Percentiles rank a stretch among this genome's conserved stretches.
Conservation (phyloP, 495 filamentous ascomycete genomes). For the Penicillium silybi region DNA sequence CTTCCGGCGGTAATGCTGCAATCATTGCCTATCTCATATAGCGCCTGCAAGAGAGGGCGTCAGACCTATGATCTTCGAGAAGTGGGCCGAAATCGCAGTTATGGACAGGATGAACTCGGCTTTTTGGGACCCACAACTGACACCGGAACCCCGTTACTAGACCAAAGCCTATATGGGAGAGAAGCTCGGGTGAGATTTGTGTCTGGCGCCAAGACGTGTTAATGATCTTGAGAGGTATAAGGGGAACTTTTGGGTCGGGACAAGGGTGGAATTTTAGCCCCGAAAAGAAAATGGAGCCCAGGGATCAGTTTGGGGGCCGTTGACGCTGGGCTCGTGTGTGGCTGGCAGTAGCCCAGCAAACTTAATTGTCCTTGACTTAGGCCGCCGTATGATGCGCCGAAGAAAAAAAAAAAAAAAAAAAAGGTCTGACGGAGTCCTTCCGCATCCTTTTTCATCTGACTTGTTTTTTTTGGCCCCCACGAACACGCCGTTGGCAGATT, state of each 20-base stretch:
- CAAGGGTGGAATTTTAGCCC: slow-evolving; percentile 19
- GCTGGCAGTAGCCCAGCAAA: slow-evolving; percentile 6
- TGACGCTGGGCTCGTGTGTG: slow-evolving; percentile 13
- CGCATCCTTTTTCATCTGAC: slow-evolving; percentile 1
- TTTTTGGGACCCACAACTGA: slow-evolving; percentile 19
- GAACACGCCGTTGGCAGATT: slow-evolving; percentile 18
- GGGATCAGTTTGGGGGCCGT: slow-evolving; percentile 17
- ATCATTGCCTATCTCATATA: slow-evolving; percentile 18
- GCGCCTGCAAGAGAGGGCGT: slow-evolving; percentile 3
- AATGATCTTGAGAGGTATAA: slow-evolving; percentile 19
- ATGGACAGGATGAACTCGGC: not conserved
- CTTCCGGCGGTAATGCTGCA: slow-evolving; percentile 2
- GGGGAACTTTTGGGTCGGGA: slow-evolving; percentile 8
- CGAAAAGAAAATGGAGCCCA: slow-evolving; percentile 15
- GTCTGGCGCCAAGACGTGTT: slow-evolving; percentile 19
- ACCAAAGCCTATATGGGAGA: slow-evolving; percentile 11
- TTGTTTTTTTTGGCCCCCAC: slow-evolving; percentile 14
- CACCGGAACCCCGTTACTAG: slow-evolving; percentile 15
- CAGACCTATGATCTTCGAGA: slow-evolving; percentile 19
- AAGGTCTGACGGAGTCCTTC: slow-evolving; percentile 9
- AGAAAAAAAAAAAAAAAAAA: slow-evolving; percentile 2
- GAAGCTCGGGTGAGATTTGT: slow-evolving; percentile 12
- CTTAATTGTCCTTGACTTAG: slow-evolving; percentile 11
- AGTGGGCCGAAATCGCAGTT: slow-evolving; percentile 11
- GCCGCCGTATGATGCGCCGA: slow-evolving; percentile 8